A percentile compares a stretch with the other conserved stretches of the same genome.
Evolutionary conservation across 1,284 basidiomycete genomes (phyloP).

Genomic region (Sporisorium sorghi): DNA sequence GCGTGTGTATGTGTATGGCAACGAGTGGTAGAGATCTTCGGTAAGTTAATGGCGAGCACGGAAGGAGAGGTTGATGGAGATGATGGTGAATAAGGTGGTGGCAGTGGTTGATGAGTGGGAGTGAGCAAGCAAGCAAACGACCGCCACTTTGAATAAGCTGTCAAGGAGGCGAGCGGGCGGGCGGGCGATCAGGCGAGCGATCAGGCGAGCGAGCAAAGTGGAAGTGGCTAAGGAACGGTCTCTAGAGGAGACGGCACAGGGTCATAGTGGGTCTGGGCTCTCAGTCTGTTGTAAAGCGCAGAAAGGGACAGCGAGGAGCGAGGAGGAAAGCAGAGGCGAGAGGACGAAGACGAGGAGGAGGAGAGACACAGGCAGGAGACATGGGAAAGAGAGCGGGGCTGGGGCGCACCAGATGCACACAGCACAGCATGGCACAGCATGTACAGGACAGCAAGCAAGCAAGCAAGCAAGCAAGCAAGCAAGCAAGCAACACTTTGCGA

Average conservation of each 20-base stretch:
- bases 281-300: not conserved
- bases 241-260: not conserved
- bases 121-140: not conserved
- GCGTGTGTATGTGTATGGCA: too few species aligned
- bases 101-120: constrained; percentile 1
- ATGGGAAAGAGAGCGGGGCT: not conserved
- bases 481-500: too few species aligned
- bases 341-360: not conserved
- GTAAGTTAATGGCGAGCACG: not conserved
- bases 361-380: not conserved
- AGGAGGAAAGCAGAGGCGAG: not conserved
- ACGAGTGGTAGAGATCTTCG: not conserved
- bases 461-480: not conserved
- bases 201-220: too few species aligned
- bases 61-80: not conserved
- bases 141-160: not conserved
- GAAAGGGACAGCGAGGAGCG: not conserved
- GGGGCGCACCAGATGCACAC: constrained; percentile 3
- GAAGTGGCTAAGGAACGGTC: not conserved
- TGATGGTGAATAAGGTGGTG: not conserved
- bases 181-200: too few species aligned
- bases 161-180: not conserved
- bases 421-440: not conserved
- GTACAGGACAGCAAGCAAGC: too few species aligned
- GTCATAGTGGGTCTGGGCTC: constrained; percentile 5